Evolutionary conservation across 805 yeast genomes (phyloP).

Genomic region (Candida incommunis): DNA sequence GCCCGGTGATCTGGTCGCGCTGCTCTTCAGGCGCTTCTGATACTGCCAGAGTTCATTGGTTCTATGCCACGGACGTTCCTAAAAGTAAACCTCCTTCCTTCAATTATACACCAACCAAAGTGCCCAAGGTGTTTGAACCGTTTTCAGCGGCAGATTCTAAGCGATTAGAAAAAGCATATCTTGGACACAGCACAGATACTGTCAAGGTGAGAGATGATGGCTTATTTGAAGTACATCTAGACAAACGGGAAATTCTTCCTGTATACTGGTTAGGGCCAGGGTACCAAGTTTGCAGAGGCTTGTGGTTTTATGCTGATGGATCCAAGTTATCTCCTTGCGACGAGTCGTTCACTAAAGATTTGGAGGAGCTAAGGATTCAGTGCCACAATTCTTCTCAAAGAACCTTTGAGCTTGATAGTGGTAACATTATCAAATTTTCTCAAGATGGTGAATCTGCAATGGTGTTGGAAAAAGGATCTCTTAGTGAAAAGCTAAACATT

Average conservation of each 20-base stretch:
- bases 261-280: slow-evolving; percentile 82
- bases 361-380: slow-evolving; percentile 42
- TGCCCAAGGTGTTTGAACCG: slow-evolving; percentile 45
- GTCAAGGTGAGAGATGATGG: slow-evolving; percentile 72
- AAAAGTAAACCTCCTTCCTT: slow-evolving; percentile 48
- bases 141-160: slow-evolving; percentile 52
- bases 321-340: slow-evolving; percentile 33
- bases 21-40: not conserved
- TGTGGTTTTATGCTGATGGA: slow-evolving; percentile 59
- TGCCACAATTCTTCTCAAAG: slow-evolving; percentile 31
- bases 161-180: slow-evolving; percentile 41
- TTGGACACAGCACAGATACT: slow-evolving; percentile 5
- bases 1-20: not conserved
- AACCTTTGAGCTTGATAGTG: slow-evolving; percentile 25
- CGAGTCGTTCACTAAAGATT: slow-evolving; percentile 32
- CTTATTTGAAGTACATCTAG: slow-evolving; percentile 57
- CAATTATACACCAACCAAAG: slow-evolving; percentile 33
- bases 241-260: slow-evolving; percentile 41
- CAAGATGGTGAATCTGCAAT: not conserved
- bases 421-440: not conserved
- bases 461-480: not conserved
- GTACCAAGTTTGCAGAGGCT: slow-evolving; percentile 70
- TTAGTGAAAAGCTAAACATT: slow-evolving; percentile 4
- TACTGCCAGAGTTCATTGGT: slow-evolving; percentile 36
- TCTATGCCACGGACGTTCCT: slow-evolving; percentile 72